Evolutionary conservation across 2,329 filamentous ascomycete genomes (phyloP).

Genomic region (Neonectria ditissima): DNA sequence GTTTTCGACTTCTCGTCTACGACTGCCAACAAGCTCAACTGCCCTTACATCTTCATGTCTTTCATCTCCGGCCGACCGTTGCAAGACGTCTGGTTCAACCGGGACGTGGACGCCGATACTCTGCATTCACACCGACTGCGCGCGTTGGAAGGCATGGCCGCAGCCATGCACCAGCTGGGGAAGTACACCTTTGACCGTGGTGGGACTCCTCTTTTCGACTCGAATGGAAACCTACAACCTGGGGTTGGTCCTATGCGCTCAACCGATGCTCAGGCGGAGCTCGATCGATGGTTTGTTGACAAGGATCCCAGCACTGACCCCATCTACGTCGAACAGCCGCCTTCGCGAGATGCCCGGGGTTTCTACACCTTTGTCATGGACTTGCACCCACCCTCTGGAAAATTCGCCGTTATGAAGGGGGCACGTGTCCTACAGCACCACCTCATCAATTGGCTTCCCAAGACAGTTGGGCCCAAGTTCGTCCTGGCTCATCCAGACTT

Average conservation of each 20-base stretch:
- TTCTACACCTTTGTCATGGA: conserved; percentile 4
- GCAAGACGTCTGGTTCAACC: conserved; percentile 14
- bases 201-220: background rate
- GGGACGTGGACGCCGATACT: background rate
- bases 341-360: background rate
- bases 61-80: conserved; percentile 3
- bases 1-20: conserved; percentile 18
- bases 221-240: background rate
- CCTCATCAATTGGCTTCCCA: conserved; percentile 15
- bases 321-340: background rate
- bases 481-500: conserved; percentile 47
- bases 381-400: background rate
- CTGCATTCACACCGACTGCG: background rate
- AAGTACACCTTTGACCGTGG: background rate
- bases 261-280: background rate
- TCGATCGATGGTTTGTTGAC: conserved; percentile 11
- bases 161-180: conserved; percentile 15
- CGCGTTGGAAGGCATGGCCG: conserved; percentile 7
- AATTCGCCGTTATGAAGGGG: background rate
- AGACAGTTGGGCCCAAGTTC: conserved; percentile 18
- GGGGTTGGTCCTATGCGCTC: background rate
- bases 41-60: conserved; percentile 16
- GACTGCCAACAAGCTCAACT: background rate
- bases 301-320: background rate
- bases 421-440: background rate